These are phyloP conservation scores for Rhizophlyctis rosea DNA, from an alignment of 192 early-diverging fungal genomes.

Conservation along the genomic window DNA sequence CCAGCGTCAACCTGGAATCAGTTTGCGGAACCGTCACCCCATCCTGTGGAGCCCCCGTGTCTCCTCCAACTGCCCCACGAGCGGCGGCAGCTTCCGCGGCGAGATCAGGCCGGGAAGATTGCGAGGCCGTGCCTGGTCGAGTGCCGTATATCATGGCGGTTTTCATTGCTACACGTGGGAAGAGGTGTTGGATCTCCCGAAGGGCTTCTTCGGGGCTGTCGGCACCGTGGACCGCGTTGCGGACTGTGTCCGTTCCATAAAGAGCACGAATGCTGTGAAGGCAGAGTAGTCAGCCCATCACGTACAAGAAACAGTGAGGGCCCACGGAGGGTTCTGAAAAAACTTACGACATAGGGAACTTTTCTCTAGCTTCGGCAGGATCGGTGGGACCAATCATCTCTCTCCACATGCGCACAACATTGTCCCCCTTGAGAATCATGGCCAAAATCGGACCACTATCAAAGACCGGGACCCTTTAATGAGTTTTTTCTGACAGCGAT, in stretches of 20 bases:
- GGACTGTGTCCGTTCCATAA: slow-evolving; percentile 45
- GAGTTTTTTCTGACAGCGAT: not conserved
- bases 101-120: slow-evolving; percentile 5
- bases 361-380: slow-evolving; percentile 35
- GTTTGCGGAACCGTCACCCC: not conserved
- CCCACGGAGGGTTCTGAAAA: not conserved
- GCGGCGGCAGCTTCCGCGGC: not conserved
- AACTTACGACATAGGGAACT: slow-evolving; percentile 38
- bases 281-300: not conserved
- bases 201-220: slow-evolving; percentile 40
- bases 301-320: too few species aligned
- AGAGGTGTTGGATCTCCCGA: slow-evolving; percentile 47
- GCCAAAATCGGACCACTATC: slow-evolving; percentile 37
- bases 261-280: slow-evolving; percentile 46
- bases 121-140: slow-evolving; percentile 16
- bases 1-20: not conserved
- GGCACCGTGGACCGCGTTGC: slow-evolving; percentile 56
- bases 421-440: slow-evolving; percentile 50
- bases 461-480: not conserved
- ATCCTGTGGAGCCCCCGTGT: too few species aligned
- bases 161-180: slow-evolving; percentile 35
- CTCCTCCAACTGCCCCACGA: too few species aligned
- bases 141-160: slow-evolving; percentile 14
- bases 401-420: slow-evolving; percentile 46
- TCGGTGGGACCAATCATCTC: slow-evolving; percentile 55